These are phyloP conservation scores for Calonectria hawksworthii DNA, from an alignment of 2,329 filamentous ascomycete species.

Conservation along the genomic window DNA sequence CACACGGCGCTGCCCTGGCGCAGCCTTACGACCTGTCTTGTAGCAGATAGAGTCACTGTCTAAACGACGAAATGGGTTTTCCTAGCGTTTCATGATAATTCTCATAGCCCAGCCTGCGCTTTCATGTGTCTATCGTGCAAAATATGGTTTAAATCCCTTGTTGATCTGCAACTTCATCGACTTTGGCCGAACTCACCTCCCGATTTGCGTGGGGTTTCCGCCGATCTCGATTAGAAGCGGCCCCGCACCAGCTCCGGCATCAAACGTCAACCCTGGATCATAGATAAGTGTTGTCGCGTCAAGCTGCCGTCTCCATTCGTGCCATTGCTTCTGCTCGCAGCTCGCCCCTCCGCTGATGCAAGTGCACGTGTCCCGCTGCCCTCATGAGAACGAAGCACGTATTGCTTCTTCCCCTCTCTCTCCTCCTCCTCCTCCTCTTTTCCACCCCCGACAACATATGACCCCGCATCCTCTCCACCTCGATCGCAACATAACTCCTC, in stretches of 20 bases:
- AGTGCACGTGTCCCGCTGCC: background rate
- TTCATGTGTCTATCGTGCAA: background rate
- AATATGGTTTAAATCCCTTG: background rate
- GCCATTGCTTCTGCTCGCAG: background rate
- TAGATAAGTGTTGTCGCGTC: background rate
- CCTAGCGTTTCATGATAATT: background rate
- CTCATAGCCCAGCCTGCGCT: background rate
- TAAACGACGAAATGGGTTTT: slow-evolving; percentile 25
- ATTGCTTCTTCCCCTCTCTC: background rate
- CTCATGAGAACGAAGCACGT: background rate
- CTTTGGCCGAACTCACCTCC: background rate
- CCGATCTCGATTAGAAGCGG: background rate
- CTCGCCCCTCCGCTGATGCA: background rate
- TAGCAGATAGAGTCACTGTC: slow-evolving; percentile 21
- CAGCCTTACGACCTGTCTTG: slow-evolving; percentile 19
- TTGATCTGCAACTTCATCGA: background rate
- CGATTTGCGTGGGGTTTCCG: background rate
- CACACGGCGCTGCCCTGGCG: background rate
- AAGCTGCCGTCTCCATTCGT: too few species aligned
- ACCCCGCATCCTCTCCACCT: slow-evolving; percentile 10
- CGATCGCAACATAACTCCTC: background rate
- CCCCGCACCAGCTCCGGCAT: slow-evolving; percentile 8
- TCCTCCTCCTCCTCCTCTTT: background rate
- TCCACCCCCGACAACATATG: background rate
- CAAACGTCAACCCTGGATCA: background rate